Evolutionary conservation across 129 eudicot species (phyloP).

Genomic region (Cynara cardunculus): DNA sequence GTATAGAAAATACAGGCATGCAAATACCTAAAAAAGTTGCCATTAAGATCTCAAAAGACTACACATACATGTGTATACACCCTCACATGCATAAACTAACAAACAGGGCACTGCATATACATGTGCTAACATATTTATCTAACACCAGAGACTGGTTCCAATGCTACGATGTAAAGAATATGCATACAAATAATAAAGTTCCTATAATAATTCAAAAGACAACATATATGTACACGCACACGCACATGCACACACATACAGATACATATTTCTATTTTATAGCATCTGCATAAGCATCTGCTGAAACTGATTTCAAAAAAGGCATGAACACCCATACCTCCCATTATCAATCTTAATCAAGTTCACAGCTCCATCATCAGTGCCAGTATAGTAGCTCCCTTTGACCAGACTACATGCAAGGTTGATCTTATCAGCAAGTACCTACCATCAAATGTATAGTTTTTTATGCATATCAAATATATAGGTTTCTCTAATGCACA

Average conservation of each 20-base stretch:
- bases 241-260: not conserved
- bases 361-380: constrained; percentile 96
- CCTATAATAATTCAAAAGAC: not conserved
- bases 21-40: not conserved
- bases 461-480: not conserved
- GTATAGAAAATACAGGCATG: not conserved
- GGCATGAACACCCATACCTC: constrained; percentile 49
- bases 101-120: not conserved
- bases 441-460: constrained; percentile 39
- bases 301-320: not conserved
- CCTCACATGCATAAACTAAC: not conserved
- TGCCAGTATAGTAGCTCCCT: constrained; percentile 97
- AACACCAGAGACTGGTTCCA: not conserved
- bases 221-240: not conserved
- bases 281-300: not conserved
- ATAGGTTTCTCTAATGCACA: constrained; percentile 3
- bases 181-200: constrained; percentile 7
- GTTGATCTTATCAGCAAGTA: constrained; percentile 90
- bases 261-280: not conserved
- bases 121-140: not conserved
- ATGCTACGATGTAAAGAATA: not conserved
- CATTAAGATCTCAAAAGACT: not conserved
- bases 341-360: constrained; percentile 77
- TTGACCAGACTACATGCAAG: constrained; percentile 94
- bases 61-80: not conserved